Evolutionary conservation across 805 yeast species (phyloP).

Genomic region (Nakazawaea populi): DNA sequence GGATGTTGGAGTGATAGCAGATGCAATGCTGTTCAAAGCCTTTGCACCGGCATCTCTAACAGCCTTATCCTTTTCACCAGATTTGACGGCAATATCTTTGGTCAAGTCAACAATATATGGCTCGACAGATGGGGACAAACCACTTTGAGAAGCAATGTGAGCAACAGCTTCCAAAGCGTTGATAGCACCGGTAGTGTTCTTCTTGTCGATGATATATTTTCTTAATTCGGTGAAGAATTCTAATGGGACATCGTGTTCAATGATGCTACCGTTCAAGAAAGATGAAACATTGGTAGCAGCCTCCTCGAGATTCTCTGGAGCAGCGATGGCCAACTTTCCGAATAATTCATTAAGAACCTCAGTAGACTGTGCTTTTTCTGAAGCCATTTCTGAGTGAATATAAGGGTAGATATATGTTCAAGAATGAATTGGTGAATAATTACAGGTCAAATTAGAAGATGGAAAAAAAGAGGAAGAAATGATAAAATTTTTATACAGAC

Average conservation of each 20-base stretch:
- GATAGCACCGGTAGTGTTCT: conserved; percentile 54
- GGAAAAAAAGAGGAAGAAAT: not conserved
- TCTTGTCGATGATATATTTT: conserved; percentile 75
- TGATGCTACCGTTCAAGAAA: conserved; percentile 93
- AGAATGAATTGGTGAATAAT: not conserved
- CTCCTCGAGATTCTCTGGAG: conserved; percentile 73
- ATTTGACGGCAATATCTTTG: conserved; percentile 61
- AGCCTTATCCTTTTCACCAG: conserved; percentile 88
- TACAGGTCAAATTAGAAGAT: not conserved
- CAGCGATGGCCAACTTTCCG: conserved; percentile 85
- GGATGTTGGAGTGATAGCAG: conserved; percentile 86
- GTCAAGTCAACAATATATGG: conserved; percentile 85
- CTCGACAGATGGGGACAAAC: conserved; percentile 88
- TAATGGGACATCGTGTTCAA: conserved; percentile 96
- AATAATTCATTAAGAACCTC: conserved; percentile 92
- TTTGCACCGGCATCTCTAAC: conserved; percentile 66
- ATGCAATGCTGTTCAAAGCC: conserved; percentile 73
- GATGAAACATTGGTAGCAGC: conserved; percentile 89
- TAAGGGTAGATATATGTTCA: not conserved
- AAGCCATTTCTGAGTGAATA: conserved; percentile 25
- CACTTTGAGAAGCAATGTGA: conserved; percentile 78
- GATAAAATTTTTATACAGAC: not conserved
- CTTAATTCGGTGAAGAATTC: conserved; percentile 76
- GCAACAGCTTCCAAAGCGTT: conserved; percentile 80
- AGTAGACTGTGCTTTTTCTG: conserved; percentile 57